Evolutionary conservation across 345 rosid species (phyloP), one percentile per base, ranked within the genome.

Genomic region (Eucalyptus globulus): DNA sequence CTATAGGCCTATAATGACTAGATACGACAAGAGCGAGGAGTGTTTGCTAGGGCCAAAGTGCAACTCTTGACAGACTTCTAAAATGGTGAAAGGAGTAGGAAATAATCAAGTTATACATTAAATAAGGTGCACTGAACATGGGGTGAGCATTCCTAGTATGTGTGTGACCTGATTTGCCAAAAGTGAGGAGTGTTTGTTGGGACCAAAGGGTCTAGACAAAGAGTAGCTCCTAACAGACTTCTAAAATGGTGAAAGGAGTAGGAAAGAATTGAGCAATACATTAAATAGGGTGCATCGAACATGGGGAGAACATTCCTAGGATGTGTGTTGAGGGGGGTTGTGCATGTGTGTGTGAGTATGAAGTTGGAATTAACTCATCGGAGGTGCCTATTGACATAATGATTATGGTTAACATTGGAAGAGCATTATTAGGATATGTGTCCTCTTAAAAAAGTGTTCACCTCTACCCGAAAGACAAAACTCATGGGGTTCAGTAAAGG

Each of bases 1-100:
- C 1, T 16, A 16, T 34, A 69, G 24, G 3, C 44, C 0, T 34
- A 0, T 34, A 69, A 34, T 17, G 37, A 16, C 44, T 17, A 0
- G 1, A 9, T 69, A 0, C 2, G 0, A 6, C 13, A 9, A 69
- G 14, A 34, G 11, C 3, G 1, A 17, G 80, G 31, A 34, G 43
- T 34, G 80, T 69, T 69, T 9, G 24, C 0, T 5, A 3, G 24
- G 80, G 4, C 13, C 24, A 8, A 16, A 31, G 80, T 13, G 11
- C 6, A 31, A 8, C 80, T 31, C 44, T 3, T 16, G 24, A 17
- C 0, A 0, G 3, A 16, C 40, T 16, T 67, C 22, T n/a, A 31
- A 6, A 16, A n/a, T 67, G 6, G 11, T 21, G 0, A 56, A 56
- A 56, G 40, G 0, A n/a, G 2, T 6, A 5, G 10, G 7, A 16